Conservation (phyloP, 2,329 filamentous ascomycete genomes). For the Colletotrichum lindemuthianum region DNA sequence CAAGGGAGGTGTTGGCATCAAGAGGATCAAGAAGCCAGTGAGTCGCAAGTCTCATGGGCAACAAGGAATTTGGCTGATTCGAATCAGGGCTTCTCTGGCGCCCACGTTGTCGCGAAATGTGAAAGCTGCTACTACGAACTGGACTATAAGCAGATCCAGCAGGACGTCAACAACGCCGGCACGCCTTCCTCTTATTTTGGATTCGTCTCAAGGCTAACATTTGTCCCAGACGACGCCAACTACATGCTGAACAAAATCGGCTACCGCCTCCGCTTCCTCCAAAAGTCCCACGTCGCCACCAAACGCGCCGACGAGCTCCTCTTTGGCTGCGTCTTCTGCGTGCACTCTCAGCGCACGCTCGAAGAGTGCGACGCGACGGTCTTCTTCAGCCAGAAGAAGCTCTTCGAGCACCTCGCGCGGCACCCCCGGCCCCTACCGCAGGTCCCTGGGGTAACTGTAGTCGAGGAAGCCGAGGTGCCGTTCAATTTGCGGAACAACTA, state of each 20-base stretch:
- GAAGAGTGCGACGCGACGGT: conserved; percentile 67
- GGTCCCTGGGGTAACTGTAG: conserved; percentile 58
- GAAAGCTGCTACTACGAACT: conserved; percentile 64
- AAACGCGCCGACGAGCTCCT: conserved; percentile 61
- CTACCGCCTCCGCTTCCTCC: conserved; percentile 65
- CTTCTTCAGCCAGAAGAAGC: conserved; percentile 62
- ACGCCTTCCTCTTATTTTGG: conserved; percentile 36
- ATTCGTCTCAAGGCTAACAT: not conserved
- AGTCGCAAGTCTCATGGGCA: conserved; percentile 32
- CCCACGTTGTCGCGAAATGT: conserved; percentile 60
- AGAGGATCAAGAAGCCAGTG: conserved; percentile 61
- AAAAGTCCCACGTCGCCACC: conserved; percentile 64
- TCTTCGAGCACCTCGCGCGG: conserved; percentile 63
- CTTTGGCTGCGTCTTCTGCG: conserved; percentile 66
- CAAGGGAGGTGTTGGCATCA: conserved; percentile 60
- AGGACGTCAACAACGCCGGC: conserved; percentile 61
- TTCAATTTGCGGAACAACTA: conserved; percentile 57
- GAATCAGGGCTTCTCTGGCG: conserved; percentile 52
- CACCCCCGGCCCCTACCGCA: conserved; percentile 63
- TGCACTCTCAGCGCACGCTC: conserved; percentile 58
- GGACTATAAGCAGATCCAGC: conserved; percentile 62
- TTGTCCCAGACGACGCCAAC: conserved; percentile 56
- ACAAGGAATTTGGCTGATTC: not conserved
- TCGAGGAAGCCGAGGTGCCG: conserved; percentile 56
- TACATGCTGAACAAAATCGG: conserved; percentile 56